Evolutionary conservation across 495 filamentous ascomycete genomes (phyloP), one percentile per base, ranked within the genome.

Genomic region (Gamarada debralockiae): DNA sequence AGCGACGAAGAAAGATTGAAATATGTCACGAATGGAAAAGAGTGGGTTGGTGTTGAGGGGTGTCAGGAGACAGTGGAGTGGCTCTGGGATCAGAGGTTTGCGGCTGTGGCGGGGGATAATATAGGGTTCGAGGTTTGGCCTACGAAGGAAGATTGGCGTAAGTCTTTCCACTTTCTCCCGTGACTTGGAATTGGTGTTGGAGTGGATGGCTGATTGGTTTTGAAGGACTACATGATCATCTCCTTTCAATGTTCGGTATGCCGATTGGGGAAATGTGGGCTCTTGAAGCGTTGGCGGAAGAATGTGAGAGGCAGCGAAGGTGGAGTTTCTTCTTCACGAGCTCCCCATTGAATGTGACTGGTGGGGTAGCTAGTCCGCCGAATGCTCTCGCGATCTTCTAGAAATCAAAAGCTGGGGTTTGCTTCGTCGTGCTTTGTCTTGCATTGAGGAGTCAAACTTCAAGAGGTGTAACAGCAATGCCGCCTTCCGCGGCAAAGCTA

Each of bases 251-350:
- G 15, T 84, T 76, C 77, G 80, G 80, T 4, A 58, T 71, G 48
- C 78, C 78, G 3, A 78, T 84, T 55, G 79, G 79, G 0, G 81
- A 84, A 65, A 59, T 81, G 54, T 82, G 78, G 62, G 73, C 82
- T 65, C 55, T 82, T 14, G 78, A 82, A 65, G 62, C 60, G 24
- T 59, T 82, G 59, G 44, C 59, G 21, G 55, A 46, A n/a, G 36
- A 4, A 0, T 64, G 61, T 29, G 24, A 53, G 31, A 52, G 23
- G 33, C 21, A 61, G 47, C 50, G 56, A n/a, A 48, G 41, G 21
- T 64, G 50, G 12, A 49, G 49, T 42, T 64, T 64, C 52, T 59
- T 64, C 42, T 25, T 61, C 7, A 56, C 51, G 1, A 64, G 58
- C 22, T 45, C 58, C 15, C 58, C 61, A 9, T 18, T 59, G 22